Evolutionary conservation across 2,329 filamentous ascomycete genomes (phyloP), one percentile per base, ranked within the genome.

Genomic region (Chaetomium sp.): DNA sequence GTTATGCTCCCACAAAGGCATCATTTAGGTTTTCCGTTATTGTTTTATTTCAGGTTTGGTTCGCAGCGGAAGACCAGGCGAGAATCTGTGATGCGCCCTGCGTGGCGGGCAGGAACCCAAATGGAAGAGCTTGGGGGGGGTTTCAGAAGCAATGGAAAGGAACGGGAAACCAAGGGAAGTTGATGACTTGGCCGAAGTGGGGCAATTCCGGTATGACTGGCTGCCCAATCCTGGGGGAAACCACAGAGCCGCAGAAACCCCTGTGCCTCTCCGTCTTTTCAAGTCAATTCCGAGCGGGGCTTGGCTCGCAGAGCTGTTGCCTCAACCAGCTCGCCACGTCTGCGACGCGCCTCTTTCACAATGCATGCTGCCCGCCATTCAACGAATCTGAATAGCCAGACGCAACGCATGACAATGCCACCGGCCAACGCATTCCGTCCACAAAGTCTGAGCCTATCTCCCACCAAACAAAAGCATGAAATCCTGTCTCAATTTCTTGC

Each of bases 141-240:
- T 35, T 41, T 33, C 5, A 37, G 44, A 41, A 42, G 37, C 42
- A 38, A n/a, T 42, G 6, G 40, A 38, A 37, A 37, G 43, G 27
- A 45, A 35, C 40, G 19, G 43, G 19, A 47, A 40, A 33, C 34
- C 38, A 34, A 49, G 27, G 51, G 37, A 38, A 46, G 46, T 43
- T 54, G 54, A 59, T 57, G 54, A 59, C 54, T 59, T 56, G 57
- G 52, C 47, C 38, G 49, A 57, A 57, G 57, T 57, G 57, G 57
- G 53, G 45, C 52, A 14, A 5, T 8, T 27, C 8, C 52, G 51
- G 55, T 45, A 34, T 57, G 55, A 54, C 54, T 49, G 41, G 51
- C 44, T 43, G 19, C n/a, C 34, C 45, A 43, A 36, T 47, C 38
- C 10, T 41, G 51, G 55, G 55, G 51, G 35, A 52, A 14, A 7